Evolutionary conservation across 164 flowering plant genomes (phyloP), one percentile per base, ranked within the genome.

Genomic region (Stephania japonica): DNA sequence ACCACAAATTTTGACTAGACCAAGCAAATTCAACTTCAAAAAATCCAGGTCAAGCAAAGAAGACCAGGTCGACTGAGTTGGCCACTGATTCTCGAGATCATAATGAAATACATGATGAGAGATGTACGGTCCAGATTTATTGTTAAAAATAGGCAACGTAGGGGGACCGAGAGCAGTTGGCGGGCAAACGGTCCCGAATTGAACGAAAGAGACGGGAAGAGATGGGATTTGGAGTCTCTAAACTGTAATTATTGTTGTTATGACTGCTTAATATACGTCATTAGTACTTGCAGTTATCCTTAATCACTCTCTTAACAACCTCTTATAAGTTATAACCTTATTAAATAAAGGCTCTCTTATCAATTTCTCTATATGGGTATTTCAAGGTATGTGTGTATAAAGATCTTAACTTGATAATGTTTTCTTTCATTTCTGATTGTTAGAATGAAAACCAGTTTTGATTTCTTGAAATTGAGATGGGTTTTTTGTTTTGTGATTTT

Each of bases 91-190:
- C 10, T 59, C n/a, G 24, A 59, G 24, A 21, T 6, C 3, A 19
- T 1, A 2, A 19, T 0, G 23, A 5, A 6, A 6, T 0, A 2
- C 64, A 59, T 4, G 38, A 32, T 32, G 38, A 32, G 38, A 32
- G 0, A 56, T 21, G 25, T 6, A 47, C 53, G 24, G 64, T 59
- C 10, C 21, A 59, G 23, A 59, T 5, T 59, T 1, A 24, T 7
- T 59, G 7, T 59, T 59, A 59, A n/a, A n/a, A 0, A 47, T 47
- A 47, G 53, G 6, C n/a, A 59, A 59, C 2, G 5, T 4, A n/a
- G n/a, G 64, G 64, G 23, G 64, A 59, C 64, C 24, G 64, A 21
- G 64, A 59, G 64, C 32, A 64, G 67, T 64, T 64, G 32, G 41
- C 67, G 67, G 41, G 32, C 18, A 64, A 64, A 64, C 41, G 67